Percentiles rank a stretch among this genome's conserved stretches.
phyloP scores from a whole-genome alignment of 345 rosid species.

The Salix brachista region DNA sequence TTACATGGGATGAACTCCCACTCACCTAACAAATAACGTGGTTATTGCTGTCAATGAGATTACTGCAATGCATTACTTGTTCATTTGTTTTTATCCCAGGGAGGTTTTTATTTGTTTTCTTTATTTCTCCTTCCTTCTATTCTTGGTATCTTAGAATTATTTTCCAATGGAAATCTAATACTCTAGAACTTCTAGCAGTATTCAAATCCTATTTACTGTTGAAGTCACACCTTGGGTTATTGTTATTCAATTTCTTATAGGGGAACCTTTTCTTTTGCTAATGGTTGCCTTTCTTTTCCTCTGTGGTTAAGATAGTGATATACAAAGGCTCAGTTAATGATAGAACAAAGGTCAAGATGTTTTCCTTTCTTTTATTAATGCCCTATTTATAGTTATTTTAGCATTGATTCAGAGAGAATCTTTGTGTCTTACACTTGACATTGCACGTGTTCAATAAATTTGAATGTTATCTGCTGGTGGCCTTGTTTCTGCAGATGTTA shows the following conservation, averaged over 20 bases:
- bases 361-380: not conserved
- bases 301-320: not conserved
- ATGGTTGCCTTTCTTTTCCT: not conserved
- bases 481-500: constrained; percentile 60
- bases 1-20: not conserved
- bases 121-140: not conserved
- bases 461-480: constrained; percentile 42
- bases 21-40: not conserved
- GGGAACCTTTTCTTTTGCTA: not conserved
- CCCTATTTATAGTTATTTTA: constrained; percentile 4
- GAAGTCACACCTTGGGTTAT: too few species aligned
- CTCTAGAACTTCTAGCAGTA: too few species aligned
- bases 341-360: not conserved
- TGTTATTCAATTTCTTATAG: not conserved
- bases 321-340: not conserved
- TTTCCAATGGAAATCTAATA: too few species aligned
- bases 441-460: constrained; percentile 17
- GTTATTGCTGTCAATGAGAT: not conserved
- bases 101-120: not conserved
- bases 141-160: too few species aligned
- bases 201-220: too few species aligned
- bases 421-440: constrained; percentile 17
- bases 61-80: not conserved
- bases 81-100: not conserved
- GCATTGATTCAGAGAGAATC: constrained; percentile 11